These are phyloP conservation scores for Coemansia sp. DNA, from an alignment of 371 early-diverging fungal species.

Conservation along the genomic window DNA sequence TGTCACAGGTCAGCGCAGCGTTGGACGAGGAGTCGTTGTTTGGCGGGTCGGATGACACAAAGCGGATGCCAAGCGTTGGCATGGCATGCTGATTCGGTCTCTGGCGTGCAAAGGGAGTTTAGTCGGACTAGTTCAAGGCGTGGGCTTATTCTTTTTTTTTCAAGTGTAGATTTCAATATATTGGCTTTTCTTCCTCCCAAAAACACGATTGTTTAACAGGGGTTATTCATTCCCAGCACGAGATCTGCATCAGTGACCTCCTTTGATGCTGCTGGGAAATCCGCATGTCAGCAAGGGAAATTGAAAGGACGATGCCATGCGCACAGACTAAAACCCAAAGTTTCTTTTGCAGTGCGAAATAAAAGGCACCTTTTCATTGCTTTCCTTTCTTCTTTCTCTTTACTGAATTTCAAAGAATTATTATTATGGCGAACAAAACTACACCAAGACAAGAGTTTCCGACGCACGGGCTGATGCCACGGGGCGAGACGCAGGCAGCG, in stretches of 20 bases:
- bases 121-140: too few species aligned
- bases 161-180: neutral
- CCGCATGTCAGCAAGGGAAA: neutral
- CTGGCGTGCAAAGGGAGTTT: neutral
- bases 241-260: neutral
- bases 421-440: neutral
- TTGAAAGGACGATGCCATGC: neutral
- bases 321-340: neutral
- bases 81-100: slow-evolving; percentile 15
- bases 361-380: neutral
- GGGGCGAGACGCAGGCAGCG: slow-evolving; percentile 78
- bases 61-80: slow-evolving; percentile 9
- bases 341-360: neutral
- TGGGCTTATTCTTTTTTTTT: neutral
- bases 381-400: slow-evolving; percentile 44
- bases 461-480: slow-evolving; percentile 44
- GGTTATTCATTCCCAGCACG: neutral
- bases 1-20: slow-evolving; percentile 49
- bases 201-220: neutral
- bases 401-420: slow-evolving; percentile 55
- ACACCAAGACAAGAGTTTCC: slow-evolving; percentile 32
- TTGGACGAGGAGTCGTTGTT: slow-evolving; percentile 33
- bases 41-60: slow-evolving; percentile 5
- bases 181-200: too few species aligned
- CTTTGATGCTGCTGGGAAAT: neutral